Evolutionary conservation across 371 early-diverging fungal genomes (phyloP).

Genomic region (Rhizopus arrhizus): DNA sequence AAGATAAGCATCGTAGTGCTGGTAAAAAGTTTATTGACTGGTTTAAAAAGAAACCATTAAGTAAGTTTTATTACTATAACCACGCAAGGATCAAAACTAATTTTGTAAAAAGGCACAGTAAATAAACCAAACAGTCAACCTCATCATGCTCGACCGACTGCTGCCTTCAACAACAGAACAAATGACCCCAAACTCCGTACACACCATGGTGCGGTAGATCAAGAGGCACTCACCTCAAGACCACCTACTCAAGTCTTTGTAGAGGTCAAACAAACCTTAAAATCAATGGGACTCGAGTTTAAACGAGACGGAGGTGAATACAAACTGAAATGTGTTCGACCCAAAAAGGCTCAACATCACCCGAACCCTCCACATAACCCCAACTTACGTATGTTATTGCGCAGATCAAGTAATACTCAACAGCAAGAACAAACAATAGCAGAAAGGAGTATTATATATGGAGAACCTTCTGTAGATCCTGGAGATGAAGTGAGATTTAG

Average conservation of each 20-base stretch:
- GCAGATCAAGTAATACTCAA: slow-evolving; percentile 31
- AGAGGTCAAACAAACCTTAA: slow-evolving; percentile 66
- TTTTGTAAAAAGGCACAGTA: slow-evolving; percentile 7
- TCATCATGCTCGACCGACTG: slow-evolving; percentile 12
- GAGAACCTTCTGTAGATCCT: slow-evolving; percentile 84
- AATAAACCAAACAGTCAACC: slow-evolving; percentile 15
- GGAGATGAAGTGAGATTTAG: slow-evolving; percentile 84
- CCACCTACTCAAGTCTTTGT: slow-evolving; percentile 71
- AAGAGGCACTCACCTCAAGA: slow-evolving; percentile 73
- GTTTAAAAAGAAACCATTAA: slow-evolving; percentile 67
- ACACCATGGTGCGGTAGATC: slow-evolving; percentile 82
- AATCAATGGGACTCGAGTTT: slow-evolving; percentile 71
- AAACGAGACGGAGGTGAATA: slow-evolving; percentile 70
- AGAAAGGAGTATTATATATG: slow-evolving; percentile 67
- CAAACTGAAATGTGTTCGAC: slow-evolving; percentile 73
- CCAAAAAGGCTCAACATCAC: slow-evolving; percentile 25
- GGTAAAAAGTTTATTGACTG: slow-evolving; percentile 74
- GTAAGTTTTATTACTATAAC: slow-evolving; percentile 30
- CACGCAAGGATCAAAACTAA: too few species aligned
- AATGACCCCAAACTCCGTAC: slow-evolving; percentile 63
- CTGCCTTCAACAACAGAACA: background rate
- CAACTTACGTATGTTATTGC: slow-evolving; percentile 39
- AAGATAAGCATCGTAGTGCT: slow-evolving; percentile 49
- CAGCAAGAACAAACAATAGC: background rate
- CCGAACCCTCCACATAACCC: slow-evolving; percentile 8